Base-by-base conservation (phyloP, 2,329 filamentous ascomycete genomes). In the Cercospora berteroae region DNA sequence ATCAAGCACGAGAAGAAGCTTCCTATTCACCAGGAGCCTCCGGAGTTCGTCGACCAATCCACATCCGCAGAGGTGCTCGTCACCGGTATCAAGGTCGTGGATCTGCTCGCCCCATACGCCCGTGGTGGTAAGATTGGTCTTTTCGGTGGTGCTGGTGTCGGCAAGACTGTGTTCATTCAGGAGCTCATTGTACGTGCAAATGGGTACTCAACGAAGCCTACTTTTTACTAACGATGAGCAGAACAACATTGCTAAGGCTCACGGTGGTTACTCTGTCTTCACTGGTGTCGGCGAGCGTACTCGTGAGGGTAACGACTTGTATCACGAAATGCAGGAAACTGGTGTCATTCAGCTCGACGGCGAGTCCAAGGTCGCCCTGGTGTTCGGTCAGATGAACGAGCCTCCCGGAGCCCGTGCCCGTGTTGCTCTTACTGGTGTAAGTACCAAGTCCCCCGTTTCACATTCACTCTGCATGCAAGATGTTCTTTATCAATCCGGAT, bases 51-150 rank as follows among this genome's bases (percentile, higher is more conserved):
- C 76, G 95, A 99, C 80, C 95, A 99, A 88, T 96, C 95, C 74
- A 99, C 95, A 77, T 87, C 89, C 78, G 95, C 95, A 77, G 95
- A 99, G 87, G 90, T 99, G 83, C 89, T 99, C 77, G 92, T 96
- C 79, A 99, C 95, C 77, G 95, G 95, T 90, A 99, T 99, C 89
- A 99, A 99, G 91, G 95, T 99, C 83, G 95, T 99, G 85, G 95
- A 99, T 83, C 89, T 99, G 76, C 90, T 99, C 80, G 95, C 95
- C 79, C 95, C 95, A 79, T 99, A 99, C 85, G 95, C 95, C 82
- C 95, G 95, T 96, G 95, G 95, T 93, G 95, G 95, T 90, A 99
- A 99, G 91, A 99, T 99, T 89, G 95, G 95, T 92, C 93, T 99
- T 77, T 99, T 99, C 87, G 95, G 95, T 86, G 95, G 95, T 94